Evolutionary conservation across 495 filamentous ascomycete genomes (phyloP), one percentile per base, ranked within the genome.

Genomic region (Halenospora varia): DNA sequence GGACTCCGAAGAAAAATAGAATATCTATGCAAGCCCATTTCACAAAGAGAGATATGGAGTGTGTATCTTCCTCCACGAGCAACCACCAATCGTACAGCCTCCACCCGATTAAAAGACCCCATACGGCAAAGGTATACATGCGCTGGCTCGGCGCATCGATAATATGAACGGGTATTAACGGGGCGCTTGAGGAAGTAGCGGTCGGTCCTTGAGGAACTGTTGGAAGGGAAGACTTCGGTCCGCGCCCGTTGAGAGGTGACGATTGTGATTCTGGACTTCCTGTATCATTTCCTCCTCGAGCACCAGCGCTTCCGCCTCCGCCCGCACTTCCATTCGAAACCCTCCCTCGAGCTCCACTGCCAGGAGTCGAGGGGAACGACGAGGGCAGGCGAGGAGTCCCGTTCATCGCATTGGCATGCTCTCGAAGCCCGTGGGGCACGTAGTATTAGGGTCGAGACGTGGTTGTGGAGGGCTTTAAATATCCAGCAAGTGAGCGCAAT

Each of bases 11-110:
- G 54, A 96, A 78, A 71, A 92, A 96, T 25, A 87, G 68, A 18
- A 83, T 82, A 72, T 97, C 94, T 18, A 97, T 78, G 25, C 80
- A 77, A 53, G 88, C 77, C 94, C 94, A 98, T 81, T 97, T 98
- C 68, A 92, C 72, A 70, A 96, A 96, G 44, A 92, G 77, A 84
- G 85, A 88, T 22, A 94, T 85, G 15, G 88, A 90, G 68, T 90
- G 84, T 55, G 85, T 75, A 55, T 92, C 86, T 29, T 91, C 88
- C 40, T 88, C 85, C 2, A 87, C 77, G 25, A 92, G 75, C 41
- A 73, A 76, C 62, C 82, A 82, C 68, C 89, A 92, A 72, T 98
- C 92, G 66, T 89, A 96, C 10, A 93, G 68, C 49, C 90, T 82
- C 87, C 88, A 97, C 55, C 82, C 82, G 64, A 86, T 77, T 25